Conservation (phyloP, 768 basidiomycete genomes). For the Lactarius quietus region DNA sequence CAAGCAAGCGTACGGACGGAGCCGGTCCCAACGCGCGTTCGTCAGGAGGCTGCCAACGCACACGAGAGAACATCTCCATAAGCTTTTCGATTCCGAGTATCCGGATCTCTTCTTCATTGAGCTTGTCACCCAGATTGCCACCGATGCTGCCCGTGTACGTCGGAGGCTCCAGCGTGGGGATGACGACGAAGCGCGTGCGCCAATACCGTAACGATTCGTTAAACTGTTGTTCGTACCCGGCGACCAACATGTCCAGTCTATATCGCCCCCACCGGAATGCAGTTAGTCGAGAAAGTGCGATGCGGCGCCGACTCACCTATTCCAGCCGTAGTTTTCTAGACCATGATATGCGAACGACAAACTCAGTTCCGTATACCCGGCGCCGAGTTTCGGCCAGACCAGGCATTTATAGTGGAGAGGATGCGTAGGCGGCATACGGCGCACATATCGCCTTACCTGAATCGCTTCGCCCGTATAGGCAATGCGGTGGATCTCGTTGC, state of each 20-base stretch:
- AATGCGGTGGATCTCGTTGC: constrained; percentile 92
- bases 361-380: constrained; percentile 77
- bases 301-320: constrained; percentile 50
- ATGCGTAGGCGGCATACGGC: constrained; percentile 60
- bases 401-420: constrained; percentile 81
- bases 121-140: constrained; percentile 58
- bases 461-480: constrained; percentile 90
- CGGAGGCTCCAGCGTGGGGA: constrained; percentile 77
- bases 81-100: constrained; percentile 89
- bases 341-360: constrained; percentile 76
- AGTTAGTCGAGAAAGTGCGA: constrained; percentile 1
- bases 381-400: constrained; percentile 90
- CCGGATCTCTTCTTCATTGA: constrained; percentile 84
- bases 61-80: constrained; percentile 80
- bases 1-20: constrained; percentile 71
- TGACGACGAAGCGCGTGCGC: constrained; percentile 90
- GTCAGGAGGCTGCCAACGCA: constrained; percentile 71
- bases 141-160: constrained; percentile 42
- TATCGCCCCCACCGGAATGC: neutral
- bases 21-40: constrained; percentile 44
- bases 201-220: constrained; percentile 86
- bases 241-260: constrained; percentile 82
- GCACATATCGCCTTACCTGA: constrained; percentile 81
- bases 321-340: constrained; percentile 83
- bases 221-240: constrained; percentile 76